These are phyloP conservation scores for Crucibulum laeve DNA, from an alignment of 768 basidiomycete genomes.

Conservation along the genomic window DNA sequence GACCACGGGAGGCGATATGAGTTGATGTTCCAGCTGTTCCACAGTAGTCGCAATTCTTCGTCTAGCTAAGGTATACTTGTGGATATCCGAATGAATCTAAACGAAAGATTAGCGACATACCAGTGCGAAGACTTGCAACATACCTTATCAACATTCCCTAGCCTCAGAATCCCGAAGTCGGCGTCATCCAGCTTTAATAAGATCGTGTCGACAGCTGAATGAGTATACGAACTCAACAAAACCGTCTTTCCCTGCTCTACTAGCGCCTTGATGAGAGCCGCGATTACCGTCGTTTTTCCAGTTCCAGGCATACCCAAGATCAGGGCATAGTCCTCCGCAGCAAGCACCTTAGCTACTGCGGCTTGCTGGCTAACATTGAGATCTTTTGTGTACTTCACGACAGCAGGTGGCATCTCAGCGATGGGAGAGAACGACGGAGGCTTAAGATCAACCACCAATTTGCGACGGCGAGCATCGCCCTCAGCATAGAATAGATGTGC, in stretches of 20 bases:
- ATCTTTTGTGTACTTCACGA: slow-evolving; percentile 23
- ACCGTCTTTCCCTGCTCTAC: slow-evolving; percentile 84
- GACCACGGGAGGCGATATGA: slow-evolving; percentile 88
- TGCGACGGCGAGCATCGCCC: slow-evolving; percentile 62
- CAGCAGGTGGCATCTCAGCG: slow-evolving; percentile 12
- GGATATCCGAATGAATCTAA: slow-evolving; percentile 82
- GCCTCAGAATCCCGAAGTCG: slow-evolving; percentile 71
- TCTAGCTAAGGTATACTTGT: slow-evolving; percentile 62
- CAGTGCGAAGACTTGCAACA: slow-evolving; percentile 7
- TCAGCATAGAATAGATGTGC: slow-evolving; percentile 82
- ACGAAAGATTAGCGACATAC: neutral
- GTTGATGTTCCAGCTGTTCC: slow-evolving; percentile 77
- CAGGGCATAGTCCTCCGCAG: slow-evolving; percentile 85
- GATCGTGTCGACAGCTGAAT: slow-evolving; percentile 98
- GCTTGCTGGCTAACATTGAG: slow-evolving; percentile 71
- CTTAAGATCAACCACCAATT: slow-evolving; percentile 79
- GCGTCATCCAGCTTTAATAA: slow-evolving; percentile 70
- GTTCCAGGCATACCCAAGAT: slow-evolving; percentile 98
- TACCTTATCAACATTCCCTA: slow-evolving; percentile 94
- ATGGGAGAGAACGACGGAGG: slow-evolving; percentile 9
- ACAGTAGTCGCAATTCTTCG: slow-evolving; percentile 56
- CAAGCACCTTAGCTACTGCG: slow-evolving; percentile 72
- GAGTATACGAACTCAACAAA: slow-evolving; percentile 89
- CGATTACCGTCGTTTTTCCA: slow-evolving; percentile 95
- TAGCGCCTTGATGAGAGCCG: slow-evolving; percentile 76